A percentile compares a stretch with the other conserved stretches of the same genome.
Conservation (phyloP, 164 flowering plant genomes). For the Vitis riparia region DNA sequence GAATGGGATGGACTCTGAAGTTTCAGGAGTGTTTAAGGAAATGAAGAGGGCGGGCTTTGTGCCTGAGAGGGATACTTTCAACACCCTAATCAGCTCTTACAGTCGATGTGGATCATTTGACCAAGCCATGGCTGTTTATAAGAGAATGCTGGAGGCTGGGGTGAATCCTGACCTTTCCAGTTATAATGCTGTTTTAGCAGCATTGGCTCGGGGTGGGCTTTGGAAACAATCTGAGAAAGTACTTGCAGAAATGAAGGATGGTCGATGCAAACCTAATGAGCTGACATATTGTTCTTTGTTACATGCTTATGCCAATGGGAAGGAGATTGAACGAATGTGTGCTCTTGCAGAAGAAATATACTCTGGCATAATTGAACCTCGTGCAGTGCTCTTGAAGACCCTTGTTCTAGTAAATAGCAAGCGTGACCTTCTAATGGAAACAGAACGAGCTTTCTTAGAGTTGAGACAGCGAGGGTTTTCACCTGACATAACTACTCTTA, state of each 20-base stretch:
- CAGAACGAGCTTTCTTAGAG: slow-evolving; percentile 77
- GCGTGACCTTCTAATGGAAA: slow-evolving; percentile 67
- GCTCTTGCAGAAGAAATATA: slow-evolving; percentile 77
- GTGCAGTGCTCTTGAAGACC: slow-evolving; percentile 66
- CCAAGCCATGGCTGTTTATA: slow-evolving; percentile 78
- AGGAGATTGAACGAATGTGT: slow-evolving; percentile 62
- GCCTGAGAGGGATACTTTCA: slow-evolving; percentile 90
- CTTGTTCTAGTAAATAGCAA: slow-evolving; percentile 86
- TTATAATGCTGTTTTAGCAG: slow-evolving; percentile 89
- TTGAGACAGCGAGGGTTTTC: slow-evolving; percentile 57
- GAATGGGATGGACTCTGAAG: slow-evolving; percentile 88
- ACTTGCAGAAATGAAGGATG: slow-evolving; percentile 74
- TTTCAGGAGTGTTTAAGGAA: slow-evolving; percentile 82
- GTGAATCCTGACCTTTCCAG: slow-evolving; percentile 84
- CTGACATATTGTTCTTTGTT: slow-evolving; percentile 72
- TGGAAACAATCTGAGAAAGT: slow-evolving; percentile 90
- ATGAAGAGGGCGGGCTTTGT: slow-evolving; percentile 93
- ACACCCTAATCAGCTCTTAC: slow-evolving; percentile 86
- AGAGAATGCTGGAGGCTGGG: slow-evolving; percentile 67
- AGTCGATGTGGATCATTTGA: slow-evolving; percentile 76
- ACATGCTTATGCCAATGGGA: slow-evolving; percentile 91
- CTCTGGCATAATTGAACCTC: slow-evolving; percentile 57
- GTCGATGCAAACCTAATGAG: slow-evolving; percentile 77
- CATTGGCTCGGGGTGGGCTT: slow-evolving; percentile 83
- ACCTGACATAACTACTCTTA: slow-evolving; percentile 67